Conservation (phyloP, 2,329 filamentous ascomycete species). For the Cladophialophora bantiana region DNA sequence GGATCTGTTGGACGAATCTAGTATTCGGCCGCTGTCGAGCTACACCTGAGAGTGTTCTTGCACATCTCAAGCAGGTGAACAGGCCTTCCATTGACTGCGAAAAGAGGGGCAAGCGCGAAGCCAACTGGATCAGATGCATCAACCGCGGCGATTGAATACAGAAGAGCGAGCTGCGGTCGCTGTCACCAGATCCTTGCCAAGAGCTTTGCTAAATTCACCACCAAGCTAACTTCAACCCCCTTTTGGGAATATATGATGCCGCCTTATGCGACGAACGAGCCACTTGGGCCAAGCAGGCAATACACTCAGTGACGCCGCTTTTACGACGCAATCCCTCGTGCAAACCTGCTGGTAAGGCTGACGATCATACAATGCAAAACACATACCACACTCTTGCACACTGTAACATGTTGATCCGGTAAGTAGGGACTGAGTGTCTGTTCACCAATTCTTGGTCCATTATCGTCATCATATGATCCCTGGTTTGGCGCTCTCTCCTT, state of each 20-base stretch:
- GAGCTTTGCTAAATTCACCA: not conserved
- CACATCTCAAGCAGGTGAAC: conserved; percentile 37
- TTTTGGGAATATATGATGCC: not conserved
- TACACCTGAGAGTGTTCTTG: conserved; percentile 31
- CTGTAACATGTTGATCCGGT: no score
- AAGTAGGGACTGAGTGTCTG: not conserved
- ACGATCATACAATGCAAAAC: no score
- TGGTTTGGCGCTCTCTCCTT: not conserved
- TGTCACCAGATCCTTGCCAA: conserved; percentile 1
- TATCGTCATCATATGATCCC: not conserved
- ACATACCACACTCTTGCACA: no score
- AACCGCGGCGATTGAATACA: not conserved
- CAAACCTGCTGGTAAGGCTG: no score
- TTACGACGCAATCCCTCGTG: no score
- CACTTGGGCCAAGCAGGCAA: no score
- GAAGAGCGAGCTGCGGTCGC: not conserved
- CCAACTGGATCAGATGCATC: not conserved
- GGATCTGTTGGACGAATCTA: conserved; percentile 20
- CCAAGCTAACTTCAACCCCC: not conserved
- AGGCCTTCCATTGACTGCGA: conserved; percentile 28
- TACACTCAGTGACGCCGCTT: no score
- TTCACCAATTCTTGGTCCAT: not conserved
- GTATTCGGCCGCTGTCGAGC: conserved; percentile 19
- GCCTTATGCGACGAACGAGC: not conserved
- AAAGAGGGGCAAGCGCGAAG: not conserved